Evolutionary conservation across 106 monocot species (phyloP).

Genomic region (Allium fistulosum): DNA sequence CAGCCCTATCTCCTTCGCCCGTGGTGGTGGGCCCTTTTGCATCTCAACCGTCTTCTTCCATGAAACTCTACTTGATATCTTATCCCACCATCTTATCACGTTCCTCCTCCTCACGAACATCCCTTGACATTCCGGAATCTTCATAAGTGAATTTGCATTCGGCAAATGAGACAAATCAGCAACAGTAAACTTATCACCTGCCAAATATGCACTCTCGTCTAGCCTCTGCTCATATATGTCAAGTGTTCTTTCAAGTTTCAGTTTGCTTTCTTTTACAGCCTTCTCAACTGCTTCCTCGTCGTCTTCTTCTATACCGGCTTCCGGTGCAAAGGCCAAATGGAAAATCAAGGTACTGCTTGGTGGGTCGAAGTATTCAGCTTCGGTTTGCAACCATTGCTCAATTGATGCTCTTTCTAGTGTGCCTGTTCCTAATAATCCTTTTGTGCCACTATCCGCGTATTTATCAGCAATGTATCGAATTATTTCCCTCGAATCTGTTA

Average conservation of each 20-base stretch:
- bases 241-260: constrained; percentile 34
- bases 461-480: constrained; percentile 28
- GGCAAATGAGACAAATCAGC: constrained; percentile 71
- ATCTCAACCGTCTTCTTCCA: constrained; percentile 53
- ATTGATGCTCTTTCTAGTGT: constrained; percentile 28
- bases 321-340: constrained; percentile 41
- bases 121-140: constrained; percentile 9
- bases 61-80: constrained; percentile 37
- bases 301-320: background rate
- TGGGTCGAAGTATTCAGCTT: constrained; percentile 37
- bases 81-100: constrained; percentile 73
- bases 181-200: constrained; percentile 48
- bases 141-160: constrained; percentile 42
- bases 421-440: constrained; percentile 27
- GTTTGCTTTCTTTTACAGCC: constrained; percentile 10
- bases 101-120: constrained; percentile 48
- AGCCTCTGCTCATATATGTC: constrained; percentile 53
- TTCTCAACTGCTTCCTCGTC: constrained; percentile 6
- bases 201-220: constrained; percentile 38
- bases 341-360: constrained; percentile 51
- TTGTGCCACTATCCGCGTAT: constrained; percentile 47
- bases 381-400: constrained; percentile 30
- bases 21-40: constrained; percentile 8
- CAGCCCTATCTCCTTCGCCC: background rate
- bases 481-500: constrained; percentile 39